phyloP scores from a whole-genome alignment of 192 early-diverging fungal genomes.

The Podila epigama region DNA sequence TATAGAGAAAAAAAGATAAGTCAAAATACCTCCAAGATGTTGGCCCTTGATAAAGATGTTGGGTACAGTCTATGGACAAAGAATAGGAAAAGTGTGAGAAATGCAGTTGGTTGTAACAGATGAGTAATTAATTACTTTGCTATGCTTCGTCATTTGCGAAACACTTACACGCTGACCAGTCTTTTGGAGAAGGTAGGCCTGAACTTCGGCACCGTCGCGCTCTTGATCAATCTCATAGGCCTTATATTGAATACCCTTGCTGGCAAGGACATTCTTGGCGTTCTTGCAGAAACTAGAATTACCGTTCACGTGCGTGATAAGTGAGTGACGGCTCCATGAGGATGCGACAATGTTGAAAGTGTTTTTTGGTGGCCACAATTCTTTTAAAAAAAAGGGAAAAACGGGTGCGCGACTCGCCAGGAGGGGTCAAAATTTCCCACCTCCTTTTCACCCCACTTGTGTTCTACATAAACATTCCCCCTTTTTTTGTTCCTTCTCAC shows the following conservation, averaged over 20 bases:
- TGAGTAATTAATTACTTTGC: not conserved
- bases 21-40: constrained; percentile 61
- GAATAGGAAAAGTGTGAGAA: not conserved
- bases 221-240: constrained; percentile 57
- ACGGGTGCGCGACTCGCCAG: not conserved
- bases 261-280: constrained; percentile 51
- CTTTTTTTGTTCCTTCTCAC: not conserved
- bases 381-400: too few relatives aligned
- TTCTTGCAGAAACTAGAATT: constrained; percentile 33
- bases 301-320: too few relatives aligned
- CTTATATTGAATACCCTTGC: constrained; percentile 52
- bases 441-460: not conserved
- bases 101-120: not conserved
- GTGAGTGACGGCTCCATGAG: too few relatives aligned
- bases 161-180: constrained; percentile 58
- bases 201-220: constrained; percentile 59
- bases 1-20: not conserved
- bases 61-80: constrained; percentile 58
- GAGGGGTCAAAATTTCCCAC: not conserved
- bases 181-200: constrained; percentile 53
- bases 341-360: not conserved
- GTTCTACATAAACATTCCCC: not conserved
- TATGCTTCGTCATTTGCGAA: not conserved
- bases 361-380: not conserved
- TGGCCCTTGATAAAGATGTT: constrained; percentile 67